Evolutionary conservation across 371 early-diverging fungal genomes (phyloP).

Genomic region (Saksenaea vasiformis): DNA sequence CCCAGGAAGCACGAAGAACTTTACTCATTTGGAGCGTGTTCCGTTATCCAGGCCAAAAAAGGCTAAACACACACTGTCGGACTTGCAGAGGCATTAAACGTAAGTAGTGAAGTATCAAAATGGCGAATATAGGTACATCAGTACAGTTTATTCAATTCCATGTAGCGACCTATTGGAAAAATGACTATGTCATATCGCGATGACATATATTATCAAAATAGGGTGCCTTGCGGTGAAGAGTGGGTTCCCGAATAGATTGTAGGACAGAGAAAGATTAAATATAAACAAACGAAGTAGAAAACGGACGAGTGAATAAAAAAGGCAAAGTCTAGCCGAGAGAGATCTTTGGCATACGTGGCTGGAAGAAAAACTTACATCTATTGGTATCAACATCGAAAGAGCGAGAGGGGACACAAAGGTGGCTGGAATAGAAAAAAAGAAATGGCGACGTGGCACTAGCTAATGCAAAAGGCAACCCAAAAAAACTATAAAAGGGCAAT

Average conservation of each 20-base stretch:
- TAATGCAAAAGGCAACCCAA: not conserved
- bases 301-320: slow-evolving; percentile 3
- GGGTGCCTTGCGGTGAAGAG: not conserved
- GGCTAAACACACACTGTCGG: not conserved
- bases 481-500: not conserved
- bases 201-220: not conserved
- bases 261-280: not conserved
- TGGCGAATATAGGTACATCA: too few species aligned
- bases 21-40: not conserved
- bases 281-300: not conserved
- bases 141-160: not conserved
- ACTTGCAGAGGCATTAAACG: not conserved
- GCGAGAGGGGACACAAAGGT: not conserved
- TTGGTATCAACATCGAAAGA: not conserved
- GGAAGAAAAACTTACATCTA: not conserved
- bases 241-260: not conserved
- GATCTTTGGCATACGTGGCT: slow-evolving; percentile 1
- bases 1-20: not conserved
- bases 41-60: not conserved
- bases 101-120: too few species aligned
- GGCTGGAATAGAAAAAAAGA: slow-evolving; percentile 5
- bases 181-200: not conserved
- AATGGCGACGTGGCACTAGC: not conserved
- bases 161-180: not conserved
- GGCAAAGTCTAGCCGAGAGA: not conserved